Conservation (phyloP, 495 filamentous ascomycete genomes). For the Hyaloscypha variabilis region DNA sequence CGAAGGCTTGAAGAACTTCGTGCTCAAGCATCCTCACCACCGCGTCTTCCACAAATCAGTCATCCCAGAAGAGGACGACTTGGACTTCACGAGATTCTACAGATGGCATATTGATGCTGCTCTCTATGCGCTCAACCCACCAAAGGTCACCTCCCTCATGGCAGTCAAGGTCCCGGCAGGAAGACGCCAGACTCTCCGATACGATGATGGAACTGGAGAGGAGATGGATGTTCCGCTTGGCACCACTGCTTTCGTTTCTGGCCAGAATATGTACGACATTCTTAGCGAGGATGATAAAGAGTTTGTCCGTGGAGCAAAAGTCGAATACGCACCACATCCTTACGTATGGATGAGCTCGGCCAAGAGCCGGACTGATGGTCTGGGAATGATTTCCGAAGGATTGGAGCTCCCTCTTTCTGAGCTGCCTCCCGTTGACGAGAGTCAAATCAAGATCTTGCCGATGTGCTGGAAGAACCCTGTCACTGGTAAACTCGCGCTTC, state of each 20-base stretch:
- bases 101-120: slow-evolving; percentile 82
- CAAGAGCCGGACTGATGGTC: slow-evolving; percentile 63
- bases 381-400: slow-evolving; percentile 65
- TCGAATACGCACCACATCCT: slow-evolving; percentile 76
- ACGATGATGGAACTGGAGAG: slow-evolving; percentile 72
- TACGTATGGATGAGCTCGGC: slow-evolving; percentile 77
- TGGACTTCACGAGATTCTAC: slow-evolving; percentile 72
- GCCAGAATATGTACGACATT: slow-evolving; percentile 64
- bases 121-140: slow-evolving; percentile 70
- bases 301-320: slow-evolving; percentile 62
- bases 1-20: slow-evolving; percentile 67
- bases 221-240: slow-evolving; percentile 69
- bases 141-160: slow-evolving; percentile 68
- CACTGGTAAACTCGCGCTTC: slow-evolving; percentile 66
- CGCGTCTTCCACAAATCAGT: slow-evolving; percentile 68
- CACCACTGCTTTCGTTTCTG: slow-evolving; percentile 74
- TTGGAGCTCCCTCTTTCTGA: slow-evolving; percentile 56
- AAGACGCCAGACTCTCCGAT: slow-evolving; percentile 64
- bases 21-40: slow-evolving; percentile 74
- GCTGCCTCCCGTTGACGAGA: slow-evolving; percentile 63
- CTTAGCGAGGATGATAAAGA: slow-evolving; percentile 65
- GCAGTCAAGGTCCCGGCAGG: slow-evolving; percentile 68
- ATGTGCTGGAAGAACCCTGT: slow-evolving; percentile 75
- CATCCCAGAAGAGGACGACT: slow-evolving; percentile 64
- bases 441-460: slow-evolving; percentile 68